These are phyloP conservation scores for Penicillium crustosum DNA, from an alignment of 2,329 filamentous ascomycete species.

Conservation along the genomic window DNA sequence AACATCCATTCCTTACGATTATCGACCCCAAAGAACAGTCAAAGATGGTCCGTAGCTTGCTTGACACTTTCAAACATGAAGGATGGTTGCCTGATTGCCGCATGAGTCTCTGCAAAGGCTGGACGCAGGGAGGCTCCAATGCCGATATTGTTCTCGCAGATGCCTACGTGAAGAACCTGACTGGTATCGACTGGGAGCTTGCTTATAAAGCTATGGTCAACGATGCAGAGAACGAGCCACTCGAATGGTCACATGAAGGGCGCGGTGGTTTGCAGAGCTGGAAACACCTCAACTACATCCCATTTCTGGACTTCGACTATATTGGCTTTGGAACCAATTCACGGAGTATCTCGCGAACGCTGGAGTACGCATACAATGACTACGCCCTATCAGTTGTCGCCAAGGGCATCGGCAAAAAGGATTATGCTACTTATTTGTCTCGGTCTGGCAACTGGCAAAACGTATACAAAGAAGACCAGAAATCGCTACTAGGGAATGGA, in stretches of 20 bases:
- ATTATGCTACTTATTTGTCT: constrained; percentile 51
- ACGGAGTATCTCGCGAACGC: constrained; percentile 65
- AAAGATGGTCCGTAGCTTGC: constrained; percentile 30
- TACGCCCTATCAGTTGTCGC: constrained; percentile 63
- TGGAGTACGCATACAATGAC: constrained; percentile 76
- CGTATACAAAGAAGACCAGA: constrained; percentile 61
- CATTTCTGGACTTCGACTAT: constrained; percentile 65
- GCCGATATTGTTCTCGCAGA: constrained; percentile 67
- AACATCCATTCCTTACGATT: constrained; percentile 30
- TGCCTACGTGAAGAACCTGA: constrained; percentile 63
- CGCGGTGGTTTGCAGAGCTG: constrained; percentile 68
- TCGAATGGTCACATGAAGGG: constrained; percentile 66
- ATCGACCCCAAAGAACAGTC: constrained; percentile 29
- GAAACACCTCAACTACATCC: constrained; percentile 68
- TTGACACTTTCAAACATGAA: constrained; percentile 33
- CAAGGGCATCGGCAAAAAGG: constrained; percentile 51
- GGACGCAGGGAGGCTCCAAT: constrained; percentile 46
- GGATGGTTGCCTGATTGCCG: constrained; percentile 36
- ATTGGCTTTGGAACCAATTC: constrained; percentile 67
- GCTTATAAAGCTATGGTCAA: constrained; percentile 67
- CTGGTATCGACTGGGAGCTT: constrained; percentile 63
- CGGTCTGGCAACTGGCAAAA: constrained; percentile 65
- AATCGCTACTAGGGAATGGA: constrained; percentile 52
- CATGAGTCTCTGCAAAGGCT: constrained; percentile 35
- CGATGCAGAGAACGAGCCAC: constrained; percentile 67